Evolutionary conservation across 2,329 filamentous ascomycete species (phyloP).

Genomic region (Helotiales sp.): DNA sequence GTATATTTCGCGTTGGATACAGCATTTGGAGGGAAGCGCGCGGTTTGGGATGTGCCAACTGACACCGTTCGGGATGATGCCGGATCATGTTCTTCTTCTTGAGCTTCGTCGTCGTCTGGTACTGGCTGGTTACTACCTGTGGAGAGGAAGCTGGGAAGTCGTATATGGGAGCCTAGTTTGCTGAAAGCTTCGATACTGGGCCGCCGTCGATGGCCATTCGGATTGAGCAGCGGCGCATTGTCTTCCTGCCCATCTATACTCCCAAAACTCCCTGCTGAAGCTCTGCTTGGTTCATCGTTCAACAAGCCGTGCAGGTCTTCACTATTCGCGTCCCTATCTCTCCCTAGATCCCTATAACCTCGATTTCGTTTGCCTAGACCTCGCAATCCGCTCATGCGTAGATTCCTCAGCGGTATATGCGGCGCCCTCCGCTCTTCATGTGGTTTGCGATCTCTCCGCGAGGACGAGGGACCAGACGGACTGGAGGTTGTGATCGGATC

Average conservation of each 20-base stretch:
- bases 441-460: conserved; percentile 31
- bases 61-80: conserved; percentile 72
- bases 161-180: conserved; percentile 53
- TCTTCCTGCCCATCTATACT: conserved; percentile 52
- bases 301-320: conserved; percentile 69
- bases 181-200: conserved; percentile 42
- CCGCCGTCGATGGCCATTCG: conserved; percentile 32
- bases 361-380: conserved; percentile 51
- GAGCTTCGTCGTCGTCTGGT: conserved; percentile 39
- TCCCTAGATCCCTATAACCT: conserved; percentile 61
- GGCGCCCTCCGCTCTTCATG: conserved; percentile 30
- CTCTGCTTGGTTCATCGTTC: conserved; percentile 59
- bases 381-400: conserved; percentile 66
- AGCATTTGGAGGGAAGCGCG: conserved; percentile 83
- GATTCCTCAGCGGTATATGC: conserved; percentile 68
- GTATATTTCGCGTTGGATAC: conserved; percentile 99
- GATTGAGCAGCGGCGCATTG: conserved; percentile 70
- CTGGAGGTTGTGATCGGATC: conserved; percentile 53
- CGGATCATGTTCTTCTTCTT: conserved; percentile 59
- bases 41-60: conserved; percentile 71
- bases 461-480: conserved; percentile 27
- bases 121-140: conserved; percentile 17
- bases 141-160: conserved; percentile 69
- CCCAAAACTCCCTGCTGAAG: conserved; percentile 59
- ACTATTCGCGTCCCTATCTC: conserved; percentile 54